phyloP scores from a whole-genome alignment of 768 basidiomycete genomes.

The Pleurotus tuber-regium region DNA sequence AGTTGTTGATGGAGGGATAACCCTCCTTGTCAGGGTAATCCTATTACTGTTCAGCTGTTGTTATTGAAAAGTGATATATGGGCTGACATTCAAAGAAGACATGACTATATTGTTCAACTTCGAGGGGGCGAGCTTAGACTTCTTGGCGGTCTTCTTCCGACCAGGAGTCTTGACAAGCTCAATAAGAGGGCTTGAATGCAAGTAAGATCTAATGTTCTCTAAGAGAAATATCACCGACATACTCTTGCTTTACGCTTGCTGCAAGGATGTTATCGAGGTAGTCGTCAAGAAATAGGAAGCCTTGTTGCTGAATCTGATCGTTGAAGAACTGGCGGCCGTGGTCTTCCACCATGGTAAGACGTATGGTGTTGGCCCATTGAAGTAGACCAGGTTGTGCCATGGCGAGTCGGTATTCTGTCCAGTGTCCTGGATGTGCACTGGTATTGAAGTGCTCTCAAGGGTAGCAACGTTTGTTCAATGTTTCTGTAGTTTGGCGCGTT shows the following conservation, averaged over 20 bases:
- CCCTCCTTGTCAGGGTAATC: conserved; percentile 36
- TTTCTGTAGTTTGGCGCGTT: conserved; percentile 16
- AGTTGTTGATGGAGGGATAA: conserved; percentile 30
- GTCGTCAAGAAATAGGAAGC: conserved; percentile 76
- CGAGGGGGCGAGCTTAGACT: conserved; percentile 32
- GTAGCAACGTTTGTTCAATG: neutral
- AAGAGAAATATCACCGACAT: conserved; percentile 17
- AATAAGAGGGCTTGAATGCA: conserved; percentile 2
- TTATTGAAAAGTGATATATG: neutral
- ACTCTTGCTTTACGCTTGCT: conserved; percentile 67
- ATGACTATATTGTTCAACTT: conserved; percentile 41
- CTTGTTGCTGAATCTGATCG: conserved; percentile 71
- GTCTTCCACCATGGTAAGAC: conserved; percentile 69
- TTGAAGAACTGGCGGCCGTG: conserved; percentile 68
- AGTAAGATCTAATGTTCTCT: neutral
- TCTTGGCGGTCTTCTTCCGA: conserved; percentile 59
- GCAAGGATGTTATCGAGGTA: conserved; percentile 70
- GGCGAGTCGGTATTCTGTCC: conserved; percentile 10
- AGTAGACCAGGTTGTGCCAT: conserved; percentile 55
- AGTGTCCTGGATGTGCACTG: neutral
- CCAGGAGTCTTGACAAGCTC: conserved; percentile 85
- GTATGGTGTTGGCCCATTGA: conserved; percentile 67
- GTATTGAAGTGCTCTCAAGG: conserved; percentile 5
- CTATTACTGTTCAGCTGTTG: conserved; percentile 25
- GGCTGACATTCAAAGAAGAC: conserved; percentile 45